Conservation (phyloP, 2,329 filamentous ascomycete genomes). For the Trichoderma hamatum region DNA sequence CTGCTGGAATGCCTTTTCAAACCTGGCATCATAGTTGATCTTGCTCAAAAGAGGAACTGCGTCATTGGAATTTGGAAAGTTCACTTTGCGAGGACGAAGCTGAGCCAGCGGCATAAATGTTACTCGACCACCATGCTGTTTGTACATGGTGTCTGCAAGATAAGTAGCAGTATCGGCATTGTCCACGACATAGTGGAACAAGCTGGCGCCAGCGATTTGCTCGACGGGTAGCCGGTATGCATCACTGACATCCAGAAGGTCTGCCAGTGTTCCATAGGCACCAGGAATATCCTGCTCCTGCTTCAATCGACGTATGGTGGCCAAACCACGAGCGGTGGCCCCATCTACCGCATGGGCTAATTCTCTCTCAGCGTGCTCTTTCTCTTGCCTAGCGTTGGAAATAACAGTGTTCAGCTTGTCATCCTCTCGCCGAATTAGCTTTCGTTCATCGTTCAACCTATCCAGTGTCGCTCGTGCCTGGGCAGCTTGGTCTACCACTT, state of each 20-base stretch:
- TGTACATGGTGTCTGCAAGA: slow-evolving; percentile 77
- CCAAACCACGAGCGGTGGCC: slow-evolving; percentile 81
- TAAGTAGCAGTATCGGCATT: slow-evolving; percentile 83
- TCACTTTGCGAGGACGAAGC: slow-evolving; percentile 69
- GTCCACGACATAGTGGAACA: slow-evolving; percentile 97
- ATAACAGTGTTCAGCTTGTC: slow-evolving; percentile 82
- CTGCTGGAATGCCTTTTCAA: slow-evolving; percentile 86
- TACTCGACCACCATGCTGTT: slow-evolving; percentile 78
- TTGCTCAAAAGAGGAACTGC: slow-evolving; percentile 86
- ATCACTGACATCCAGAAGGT: slow-evolving; percentile 85
- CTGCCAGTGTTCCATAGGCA: slow-evolving; percentile 89
- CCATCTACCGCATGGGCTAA: slow-evolving; percentile 87
- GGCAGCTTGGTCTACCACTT: slow-evolving; percentile 73
- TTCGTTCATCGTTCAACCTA: slow-evolving; percentile 81
- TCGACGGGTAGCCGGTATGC: slow-evolving; percentile 87
- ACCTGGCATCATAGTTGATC: slow-evolving; percentile 74
- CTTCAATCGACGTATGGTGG: slow-evolving; percentile 83
- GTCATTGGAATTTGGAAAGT: slow-evolving; percentile 83
- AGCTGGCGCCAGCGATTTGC: slow-evolving; percentile 85
- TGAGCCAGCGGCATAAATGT: slow-evolving; percentile 95
- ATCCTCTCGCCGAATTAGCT: slow-evolving; percentile 84
- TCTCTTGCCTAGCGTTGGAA: slow-evolving; percentile 73
- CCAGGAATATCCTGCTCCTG: slow-evolving; percentile 78
- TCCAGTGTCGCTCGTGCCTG: slow-evolving; percentile 78
- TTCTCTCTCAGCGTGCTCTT: slow-evolving; percentile 74